These are phyloP conservation scores for Psilocybe subaeruginosa DNA, from an alignment of 768 basidiomycete species.

Conservation along the genomic window DNA sequence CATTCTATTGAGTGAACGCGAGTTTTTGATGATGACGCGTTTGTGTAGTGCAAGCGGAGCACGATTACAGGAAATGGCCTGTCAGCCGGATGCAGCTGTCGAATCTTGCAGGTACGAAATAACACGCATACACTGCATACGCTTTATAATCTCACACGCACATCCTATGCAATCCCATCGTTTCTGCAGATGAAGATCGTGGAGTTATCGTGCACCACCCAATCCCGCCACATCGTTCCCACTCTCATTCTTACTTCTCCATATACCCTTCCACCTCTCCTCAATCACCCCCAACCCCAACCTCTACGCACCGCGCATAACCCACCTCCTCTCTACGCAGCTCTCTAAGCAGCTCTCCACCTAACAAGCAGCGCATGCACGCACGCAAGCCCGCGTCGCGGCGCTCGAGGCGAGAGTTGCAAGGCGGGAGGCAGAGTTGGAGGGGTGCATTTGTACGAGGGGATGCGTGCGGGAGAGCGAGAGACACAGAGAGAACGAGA, in stretches of 20 bases:
- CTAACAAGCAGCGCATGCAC: slow-evolving; percentile 45
- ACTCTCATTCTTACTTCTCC: too few relatives aligned
- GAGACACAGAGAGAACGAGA: too few relatives aligned
- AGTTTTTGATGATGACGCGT: too few relatives aligned
- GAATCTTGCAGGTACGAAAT: slow-evolving; percentile 42
- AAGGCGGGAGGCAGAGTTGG: slow-evolving; percentile 59
- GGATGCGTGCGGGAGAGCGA: too few relatives aligned
- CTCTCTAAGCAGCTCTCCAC: slow-evolving; percentile 46
- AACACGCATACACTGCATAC: not conserved
- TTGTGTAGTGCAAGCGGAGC: slow-evolving; percentile 18
- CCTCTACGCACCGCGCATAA: slow-evolving; percentile 32
- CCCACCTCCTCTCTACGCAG: slow-evolving; percentile 39
- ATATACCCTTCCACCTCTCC: not conserved
- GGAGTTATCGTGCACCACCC: too few relatives aligned
- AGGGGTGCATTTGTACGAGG: slow-evolving; percentile 25
- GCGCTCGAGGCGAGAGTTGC: slow-evolving; percentile 59
- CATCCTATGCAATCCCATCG: not conserved
- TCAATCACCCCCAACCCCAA: not conserved
- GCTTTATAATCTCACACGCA: not conserved
- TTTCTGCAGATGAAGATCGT: too few relatives aligned
- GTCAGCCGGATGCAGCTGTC: slow-evolving; percentile 44
- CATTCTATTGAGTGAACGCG: too few relatives aligned
- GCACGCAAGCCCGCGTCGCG: slow-evolving; percentile 42
- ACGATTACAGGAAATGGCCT: slow-evolving; percentile 49
- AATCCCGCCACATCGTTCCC: too few relatives aligned